A percentile compares a stretch with the other conserved stretches of the same genome.
Evolutionary conservation across 768 basidiomycete species (phyloP).

Genomic region (Termitomyces sp.): DNA sequence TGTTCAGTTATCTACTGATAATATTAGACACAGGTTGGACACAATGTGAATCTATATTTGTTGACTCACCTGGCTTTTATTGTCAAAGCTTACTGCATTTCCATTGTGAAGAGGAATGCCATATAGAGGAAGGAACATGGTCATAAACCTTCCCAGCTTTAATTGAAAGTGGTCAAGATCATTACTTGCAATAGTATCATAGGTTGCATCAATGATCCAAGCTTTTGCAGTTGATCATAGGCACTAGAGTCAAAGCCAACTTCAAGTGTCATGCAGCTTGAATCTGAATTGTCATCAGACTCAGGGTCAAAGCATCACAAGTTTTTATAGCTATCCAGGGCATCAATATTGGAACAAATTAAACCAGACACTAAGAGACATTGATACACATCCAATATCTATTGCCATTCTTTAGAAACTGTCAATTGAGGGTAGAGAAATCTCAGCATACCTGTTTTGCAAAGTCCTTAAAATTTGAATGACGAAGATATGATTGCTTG

Average conservation of each 20-base stretch:
- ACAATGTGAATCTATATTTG: no score
- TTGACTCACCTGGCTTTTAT: no score
- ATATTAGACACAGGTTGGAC: no score
- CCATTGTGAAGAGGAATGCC: no score
- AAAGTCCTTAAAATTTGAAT: neutral
- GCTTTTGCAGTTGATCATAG: neutral
- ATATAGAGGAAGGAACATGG: no score
- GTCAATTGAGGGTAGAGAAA: no score
- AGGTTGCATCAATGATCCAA: neutral
- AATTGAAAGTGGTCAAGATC: neutral
- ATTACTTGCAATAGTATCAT: neutral
- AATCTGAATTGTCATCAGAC: no score
- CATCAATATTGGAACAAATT: neutral
- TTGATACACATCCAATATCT: neutral
- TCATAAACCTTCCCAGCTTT: neutral
- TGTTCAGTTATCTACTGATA: no score
- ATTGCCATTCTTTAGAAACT: no score
- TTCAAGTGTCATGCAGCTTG: neutral
- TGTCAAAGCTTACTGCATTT: no score
- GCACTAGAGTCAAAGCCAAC: neutral
- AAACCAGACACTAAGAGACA: neutral
- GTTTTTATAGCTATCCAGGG: neutral
- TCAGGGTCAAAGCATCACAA: neutral
- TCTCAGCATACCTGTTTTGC: neutral
- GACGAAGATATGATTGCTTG: neutral